Evolutionary conservation across 176 grass and related monocot species (phyloP).

Genomic region (Ampelocalamus luodianensis): DNA sequence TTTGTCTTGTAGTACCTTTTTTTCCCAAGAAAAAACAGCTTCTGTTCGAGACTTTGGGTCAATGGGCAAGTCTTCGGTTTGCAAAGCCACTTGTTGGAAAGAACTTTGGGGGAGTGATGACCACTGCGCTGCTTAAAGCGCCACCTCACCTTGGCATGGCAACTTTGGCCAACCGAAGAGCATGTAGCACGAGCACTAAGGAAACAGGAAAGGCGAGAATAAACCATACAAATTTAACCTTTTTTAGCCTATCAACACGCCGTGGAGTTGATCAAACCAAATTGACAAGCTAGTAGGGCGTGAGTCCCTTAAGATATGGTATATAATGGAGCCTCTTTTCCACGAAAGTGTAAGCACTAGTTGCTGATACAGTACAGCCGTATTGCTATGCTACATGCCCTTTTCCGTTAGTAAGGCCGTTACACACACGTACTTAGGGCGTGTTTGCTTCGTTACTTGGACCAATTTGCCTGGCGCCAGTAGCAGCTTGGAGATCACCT

Average conservation of each 20-base stretch:
- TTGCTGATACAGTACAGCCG: no score
- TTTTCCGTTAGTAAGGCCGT: no score
- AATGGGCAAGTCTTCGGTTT: conserved; percentile 38
- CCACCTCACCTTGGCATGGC: conserved; percentile 10
- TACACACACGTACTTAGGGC: no score
- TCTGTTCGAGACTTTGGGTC: background rate
- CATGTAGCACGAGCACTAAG: background rate
- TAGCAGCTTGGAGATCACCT: no score
- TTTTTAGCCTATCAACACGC: conserved; percentile 31
- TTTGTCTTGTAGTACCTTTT: background rate
- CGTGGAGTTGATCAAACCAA: background rate
- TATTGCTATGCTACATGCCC: no score
- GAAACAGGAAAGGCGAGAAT: background rate
- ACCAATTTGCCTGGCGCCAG: no score
- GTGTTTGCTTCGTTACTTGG: no score
- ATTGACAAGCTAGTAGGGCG: background rate
- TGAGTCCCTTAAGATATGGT: background rate
- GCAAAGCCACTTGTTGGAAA: conserved; percentile 24
- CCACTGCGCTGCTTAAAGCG: conserved; percentile 33
- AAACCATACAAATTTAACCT: background rate
- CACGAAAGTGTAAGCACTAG: background rate
- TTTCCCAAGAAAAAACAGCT: background rate
- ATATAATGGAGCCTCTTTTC: background rate
- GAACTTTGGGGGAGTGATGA: conserved; percentile 33
- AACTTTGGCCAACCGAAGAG: conserved; percentile 12